Evolutionary conservation across 2,329 filamentous ascomycete species (phyloP).

Genomic region (Sporothrix protearum): DNA sequence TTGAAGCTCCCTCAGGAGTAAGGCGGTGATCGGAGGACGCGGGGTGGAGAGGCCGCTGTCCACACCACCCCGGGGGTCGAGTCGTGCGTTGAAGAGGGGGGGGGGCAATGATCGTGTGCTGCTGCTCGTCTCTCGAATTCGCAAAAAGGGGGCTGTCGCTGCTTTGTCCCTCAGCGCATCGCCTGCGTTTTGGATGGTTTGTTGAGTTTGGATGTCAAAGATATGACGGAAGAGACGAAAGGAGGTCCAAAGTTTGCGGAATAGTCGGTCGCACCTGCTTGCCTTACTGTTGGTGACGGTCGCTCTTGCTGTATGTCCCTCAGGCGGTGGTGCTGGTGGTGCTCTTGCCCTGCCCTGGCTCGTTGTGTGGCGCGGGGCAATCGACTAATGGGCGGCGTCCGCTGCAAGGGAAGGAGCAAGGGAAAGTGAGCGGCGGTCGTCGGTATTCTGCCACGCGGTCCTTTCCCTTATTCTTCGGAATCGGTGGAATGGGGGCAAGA

Average conservation of each 20-base stretch:
- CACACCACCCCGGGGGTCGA: neutral
- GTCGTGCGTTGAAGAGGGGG: neutral
- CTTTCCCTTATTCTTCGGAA: neutral
- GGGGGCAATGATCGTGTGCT: slow-evolving; percentile 2
- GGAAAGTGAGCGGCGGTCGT: slow-evolving; percentile 6
- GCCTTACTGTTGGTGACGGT: neutral
- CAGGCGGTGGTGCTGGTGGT: slow-evolving; percentile 3
- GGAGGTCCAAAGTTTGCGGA: neutral
- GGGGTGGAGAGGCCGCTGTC: neutral
- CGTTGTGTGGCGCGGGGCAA: slow-evolving; percentile 22
- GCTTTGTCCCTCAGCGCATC: neutral
- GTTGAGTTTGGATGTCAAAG: neutral
- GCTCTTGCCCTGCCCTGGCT: slow-evolving; percentile 13
- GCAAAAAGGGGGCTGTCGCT: neutral
- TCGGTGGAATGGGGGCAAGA: neutral
- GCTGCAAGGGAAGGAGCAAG: slow-evolving; percentile 11
- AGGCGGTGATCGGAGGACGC: slow-evolving; percentile 6
- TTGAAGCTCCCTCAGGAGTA: neutral
- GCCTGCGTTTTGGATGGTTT: neutral
- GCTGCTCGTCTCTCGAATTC: neutral
- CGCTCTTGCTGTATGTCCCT: neutral
- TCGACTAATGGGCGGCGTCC: slow-evolving; percentile 6
- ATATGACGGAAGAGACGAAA: neutral
- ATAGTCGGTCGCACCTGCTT: neutral
- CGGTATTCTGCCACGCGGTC: neutral